phyloP scores from a whole-genome alignment of 148 eudicot genomes.

The Fagopyrum esculentum region DNA sequence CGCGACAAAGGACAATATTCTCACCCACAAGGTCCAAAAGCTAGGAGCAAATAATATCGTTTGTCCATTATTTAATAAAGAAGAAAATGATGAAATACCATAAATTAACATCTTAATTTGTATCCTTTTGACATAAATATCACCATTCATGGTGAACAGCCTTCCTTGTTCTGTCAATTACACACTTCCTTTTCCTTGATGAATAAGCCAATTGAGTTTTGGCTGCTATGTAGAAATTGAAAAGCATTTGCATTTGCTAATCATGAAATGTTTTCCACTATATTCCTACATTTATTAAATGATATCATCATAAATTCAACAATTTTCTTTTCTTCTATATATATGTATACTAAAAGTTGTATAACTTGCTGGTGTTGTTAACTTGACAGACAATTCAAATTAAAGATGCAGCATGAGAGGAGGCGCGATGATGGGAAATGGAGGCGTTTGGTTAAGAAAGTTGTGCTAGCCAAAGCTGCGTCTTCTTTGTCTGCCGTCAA shows the following conservation, averaged over 20 bases:
- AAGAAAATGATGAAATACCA: background rate
- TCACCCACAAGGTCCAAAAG: background rate
- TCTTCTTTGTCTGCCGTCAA: conserved; percentile 35
- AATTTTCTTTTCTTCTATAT: background rate
- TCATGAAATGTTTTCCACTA: too few relatives aligned
- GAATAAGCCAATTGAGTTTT: background rate
- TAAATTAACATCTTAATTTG: background rate
- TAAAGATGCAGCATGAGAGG: conserved; percentile 50
- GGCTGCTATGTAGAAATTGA: background rate
- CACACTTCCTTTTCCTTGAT: background rate
- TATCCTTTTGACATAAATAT: background rate
- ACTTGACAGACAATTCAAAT: conserved; percentile 64
- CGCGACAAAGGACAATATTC: background rate
- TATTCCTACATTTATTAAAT: too few relatives aligned
- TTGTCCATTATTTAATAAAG: background rate
- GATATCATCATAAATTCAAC: too few relatives aligned
- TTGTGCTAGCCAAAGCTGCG: conserved; percentile 48
- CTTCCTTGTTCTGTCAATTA: background rate
- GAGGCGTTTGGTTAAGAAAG: conserved; percentile 68
- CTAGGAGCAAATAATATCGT: background rate
- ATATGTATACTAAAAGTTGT: background rate
- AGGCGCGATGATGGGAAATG: conserved; percentile 52
- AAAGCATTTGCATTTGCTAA: background rate
- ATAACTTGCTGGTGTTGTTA: background rate
- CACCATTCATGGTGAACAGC: background rate